Conservation (phyloP, 1,284 basidiomycete species). For the Baeospora myosura region DNA sequence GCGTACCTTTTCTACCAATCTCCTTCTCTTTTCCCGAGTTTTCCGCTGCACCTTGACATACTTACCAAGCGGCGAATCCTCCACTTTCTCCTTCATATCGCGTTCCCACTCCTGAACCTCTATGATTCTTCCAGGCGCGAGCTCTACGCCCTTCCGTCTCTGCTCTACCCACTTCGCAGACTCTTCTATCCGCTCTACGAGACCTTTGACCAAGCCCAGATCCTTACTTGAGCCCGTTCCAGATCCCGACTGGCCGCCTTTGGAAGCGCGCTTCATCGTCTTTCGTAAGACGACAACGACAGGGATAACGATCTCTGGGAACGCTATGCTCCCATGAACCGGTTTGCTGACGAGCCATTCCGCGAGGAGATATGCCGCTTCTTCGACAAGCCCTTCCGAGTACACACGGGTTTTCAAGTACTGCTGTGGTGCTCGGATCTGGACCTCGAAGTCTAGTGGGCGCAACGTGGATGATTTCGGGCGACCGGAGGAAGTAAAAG, state of each 20-base stretch:
- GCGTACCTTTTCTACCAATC: slow-evolving; percentile 70
- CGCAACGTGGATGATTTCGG: slow-evolving; percentile 85
- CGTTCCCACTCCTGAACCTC: slow-evolving; percentile 73
- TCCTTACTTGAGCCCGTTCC: too few relatives aligned
- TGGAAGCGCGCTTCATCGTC: slow-evolving; percentile 56
- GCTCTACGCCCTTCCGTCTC: slow-evolving; percentile 59
- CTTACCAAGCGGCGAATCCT: slow-evolving; percentile 72
- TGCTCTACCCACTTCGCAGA: slow-evolving; percentile 73
- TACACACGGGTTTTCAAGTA: slow-evolving; percentile 89
- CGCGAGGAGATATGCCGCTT: slow-evolving; percentile 70
- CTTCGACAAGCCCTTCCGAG: slow-evolving; percentile 79
- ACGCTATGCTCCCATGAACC: slow-evolving; percentile 78
- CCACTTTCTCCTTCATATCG: slow-evolving; percentile 49
- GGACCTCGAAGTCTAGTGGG: slow-evolving; percentile 83
- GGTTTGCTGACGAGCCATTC: slow-evolving; percentile 67
- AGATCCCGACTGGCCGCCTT: slow-evolving; percentile 24
- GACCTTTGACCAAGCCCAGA: slow-evolving; percentile 53
- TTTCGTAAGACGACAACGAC: slow-evolving; percentile 66
- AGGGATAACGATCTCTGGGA: slow-evolving; percentile 91
- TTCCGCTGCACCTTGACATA: slow-evolving; percentile 79
- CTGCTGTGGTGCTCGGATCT: slow-evolving; percentile 82
- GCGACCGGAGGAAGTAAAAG: slow-evolving; percentile 66
- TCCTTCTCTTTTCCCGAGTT: slow-evolving; percentile 68
- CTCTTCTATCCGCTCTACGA: slow-evolving; percentile 82
- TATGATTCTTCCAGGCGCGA: slow-evolving; percentile 63